Evolutionary conservation across 257 asterid genomes (phyloP).

Genomic region (Avicennia marina): DNA sequence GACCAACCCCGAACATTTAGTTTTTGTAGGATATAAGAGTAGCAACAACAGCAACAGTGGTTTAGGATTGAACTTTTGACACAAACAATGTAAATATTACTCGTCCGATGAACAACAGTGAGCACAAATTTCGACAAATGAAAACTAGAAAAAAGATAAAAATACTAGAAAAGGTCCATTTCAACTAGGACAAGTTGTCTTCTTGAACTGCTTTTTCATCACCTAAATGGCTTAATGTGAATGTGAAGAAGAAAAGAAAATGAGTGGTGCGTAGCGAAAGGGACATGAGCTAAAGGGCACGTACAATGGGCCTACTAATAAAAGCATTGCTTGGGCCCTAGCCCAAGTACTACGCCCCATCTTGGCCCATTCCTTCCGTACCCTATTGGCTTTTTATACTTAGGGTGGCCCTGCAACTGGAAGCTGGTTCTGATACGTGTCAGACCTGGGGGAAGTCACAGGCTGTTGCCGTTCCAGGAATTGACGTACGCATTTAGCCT

Average conservation of each 20-base stretch:
- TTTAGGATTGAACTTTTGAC: too few relatives aligned
- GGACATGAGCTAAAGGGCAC: slow-evolving; percentile 22
- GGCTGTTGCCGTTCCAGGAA: not conserved
- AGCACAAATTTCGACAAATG: too few relatives aligned
- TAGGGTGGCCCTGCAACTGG: not conserved
- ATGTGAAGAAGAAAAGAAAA: not conserved
- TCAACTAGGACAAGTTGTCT: not conserved
- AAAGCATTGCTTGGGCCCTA: slow-evolving; percentile 19
- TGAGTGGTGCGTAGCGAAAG: not conserved
- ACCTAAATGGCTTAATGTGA: too few relatives aligned
- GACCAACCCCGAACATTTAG: too few relatives aligned
- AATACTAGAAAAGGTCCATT: too few relatives aligned
- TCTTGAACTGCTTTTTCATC: not conserved
- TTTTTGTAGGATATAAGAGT: too few relatives aligned
- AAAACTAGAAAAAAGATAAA: too few relatives aligned
- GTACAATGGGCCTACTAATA: slow-evolving; percentile 23
- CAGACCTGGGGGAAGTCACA: not conserved
- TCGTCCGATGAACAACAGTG: too few relatives aligned
- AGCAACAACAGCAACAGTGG: too few relatives aligned
- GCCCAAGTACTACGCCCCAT: slow-evolving; percentile 28
- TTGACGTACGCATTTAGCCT: too few relatives aligned
- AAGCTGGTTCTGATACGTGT: not conserved
- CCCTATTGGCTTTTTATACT: slow-evolving; percentile 19
- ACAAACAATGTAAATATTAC: too few relatives aligned
- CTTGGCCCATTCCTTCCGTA: slow-evolving; percentile 35